Conservation (phyloP, 345 rosid genomes). For the Gossypium rotundifolium region DNA sequence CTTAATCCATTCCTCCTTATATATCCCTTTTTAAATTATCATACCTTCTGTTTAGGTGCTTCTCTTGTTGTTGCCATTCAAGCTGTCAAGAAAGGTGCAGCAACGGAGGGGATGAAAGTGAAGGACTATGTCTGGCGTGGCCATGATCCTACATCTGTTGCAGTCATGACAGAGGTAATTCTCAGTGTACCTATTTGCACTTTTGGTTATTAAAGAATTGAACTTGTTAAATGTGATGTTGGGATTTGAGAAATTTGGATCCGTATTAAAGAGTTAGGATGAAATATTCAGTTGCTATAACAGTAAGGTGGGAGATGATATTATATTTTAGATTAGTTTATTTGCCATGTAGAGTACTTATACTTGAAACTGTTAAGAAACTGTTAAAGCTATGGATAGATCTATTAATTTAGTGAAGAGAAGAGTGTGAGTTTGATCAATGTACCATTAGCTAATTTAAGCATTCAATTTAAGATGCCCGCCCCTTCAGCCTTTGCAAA, state of each 20-base stretch:
- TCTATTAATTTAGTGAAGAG: background rate
- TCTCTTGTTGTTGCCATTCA: conserved; percentile 92
- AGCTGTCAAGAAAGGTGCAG: conserved; percentile 94
- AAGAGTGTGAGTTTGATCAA: background rate
- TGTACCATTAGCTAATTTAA: background rate
- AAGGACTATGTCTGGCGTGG: conserved; percentile 97
- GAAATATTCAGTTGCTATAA: background rate
- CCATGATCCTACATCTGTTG: conserved; percentile 99
- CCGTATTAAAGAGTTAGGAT: background rate
- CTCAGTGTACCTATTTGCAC: background rate
- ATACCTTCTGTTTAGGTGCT: conserved; percentile 54
- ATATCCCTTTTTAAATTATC: conserved; percentile 9
- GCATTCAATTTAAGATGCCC: background rate
- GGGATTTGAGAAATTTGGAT: background rate
- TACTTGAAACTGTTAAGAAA: conserved; percentile 1
- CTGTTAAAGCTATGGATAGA: conserved; percentile 4
- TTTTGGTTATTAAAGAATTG: background rate
- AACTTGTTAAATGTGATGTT: background rate
- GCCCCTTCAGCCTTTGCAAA: background rate
- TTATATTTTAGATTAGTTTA: background rate
- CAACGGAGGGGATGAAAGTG: conserved; percentile 89
- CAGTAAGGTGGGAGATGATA: background rate
- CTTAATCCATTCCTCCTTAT: background rate
- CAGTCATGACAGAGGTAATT: conserved; percentile 95
- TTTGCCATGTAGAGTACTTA: background rate